Evolutionary conservation across 495 filamentous ascomycete genomes (phyloP), one percentile per base, ranked within the genome.

Genomic region (Aspergillus panamensis): DNA sequence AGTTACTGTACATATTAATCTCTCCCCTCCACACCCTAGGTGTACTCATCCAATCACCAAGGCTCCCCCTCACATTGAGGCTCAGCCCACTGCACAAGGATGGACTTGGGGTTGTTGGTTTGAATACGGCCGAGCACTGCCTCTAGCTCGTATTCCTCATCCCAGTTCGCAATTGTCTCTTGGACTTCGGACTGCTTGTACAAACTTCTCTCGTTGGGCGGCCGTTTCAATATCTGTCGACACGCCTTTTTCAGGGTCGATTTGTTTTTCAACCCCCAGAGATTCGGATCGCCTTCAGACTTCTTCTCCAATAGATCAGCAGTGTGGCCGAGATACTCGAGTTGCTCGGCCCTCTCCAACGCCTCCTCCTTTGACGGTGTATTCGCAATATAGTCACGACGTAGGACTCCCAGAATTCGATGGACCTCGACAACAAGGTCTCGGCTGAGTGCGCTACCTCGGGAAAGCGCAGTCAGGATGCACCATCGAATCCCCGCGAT

Each of bases 401-500:
- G 21, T 3, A 67, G 44, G 8, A 57, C 49, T 6, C 62, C 65
- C 20, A 75, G 32, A 25, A 72, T 58, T 8, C 70, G 69, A 30
- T 62, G 58, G 8, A 59, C 62, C 43, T 79, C 76, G 30, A 68
- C 69, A 7, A 74, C 55, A 42, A 79, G 71, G 37, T 71, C 65
- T 13, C 45, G 62, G 20, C 59, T 62, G 20, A 70, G 40, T 3
- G 67, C 61, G 49, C 67, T 70, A 8, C 61, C 54, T 29, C 73
- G 73, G 29, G 71, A 57, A 13, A 79, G 63, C 1, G 62, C 68
- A 1, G 74, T 72, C 56, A 77, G 40, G 25, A 77, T 59, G 51
- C 74, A 77, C 76, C 76, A 79, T 53, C 76, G 74, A 4, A 77
- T 58, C 2, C 76, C 76, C 14, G 66, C 56, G n/a, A 72, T 39